These are phyloP conservation scores for Hyparrhenia diplandra DNA, from an alignment of 176 grass and related monocot species.

Conservation along the genomic window DNA sequence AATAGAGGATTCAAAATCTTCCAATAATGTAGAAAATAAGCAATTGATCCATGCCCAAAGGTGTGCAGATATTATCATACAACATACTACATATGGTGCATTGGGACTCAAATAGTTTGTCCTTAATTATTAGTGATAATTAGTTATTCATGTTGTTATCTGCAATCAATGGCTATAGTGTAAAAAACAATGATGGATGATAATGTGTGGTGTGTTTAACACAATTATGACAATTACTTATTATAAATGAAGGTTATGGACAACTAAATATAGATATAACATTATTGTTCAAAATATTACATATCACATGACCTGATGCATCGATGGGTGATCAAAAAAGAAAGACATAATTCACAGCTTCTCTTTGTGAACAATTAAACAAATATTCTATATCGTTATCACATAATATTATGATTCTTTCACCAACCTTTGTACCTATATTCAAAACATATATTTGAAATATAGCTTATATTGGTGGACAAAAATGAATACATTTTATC, in stretches of 20 bases:
- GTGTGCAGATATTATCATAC: background rate
- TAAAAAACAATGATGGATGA: background rate
- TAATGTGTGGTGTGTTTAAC: background rate
- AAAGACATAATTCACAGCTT: background rate
- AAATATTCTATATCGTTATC: background rate
- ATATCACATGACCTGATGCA: background rate
- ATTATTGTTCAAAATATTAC: background rate
- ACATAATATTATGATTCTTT: too few species aligned
- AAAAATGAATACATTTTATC: too few species aligned
- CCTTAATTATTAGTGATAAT: slow-evolving; percentile 12
- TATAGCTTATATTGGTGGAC: too few species aligned
- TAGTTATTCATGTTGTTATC: background rate
- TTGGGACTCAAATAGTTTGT: background rate
- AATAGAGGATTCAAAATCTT: background rate
- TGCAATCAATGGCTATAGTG: background rate
- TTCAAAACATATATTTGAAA: too few species aligned
- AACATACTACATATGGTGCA: background rate
- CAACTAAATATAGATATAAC: background rate
- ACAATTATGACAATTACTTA: background rate
- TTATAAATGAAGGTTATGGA: too few species aligned
- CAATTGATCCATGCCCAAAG: background rate
- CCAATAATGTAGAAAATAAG: background rate
- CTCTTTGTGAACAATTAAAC: background rate
- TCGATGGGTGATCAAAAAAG: background rate
- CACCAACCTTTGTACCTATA: too few species aligned